These are phyloP conservation scores for Pseudoscleropodium purum DNA, from an alignment of 225 moss, liverwort and hornwort species.

Conservation along the genomic window DNA sequence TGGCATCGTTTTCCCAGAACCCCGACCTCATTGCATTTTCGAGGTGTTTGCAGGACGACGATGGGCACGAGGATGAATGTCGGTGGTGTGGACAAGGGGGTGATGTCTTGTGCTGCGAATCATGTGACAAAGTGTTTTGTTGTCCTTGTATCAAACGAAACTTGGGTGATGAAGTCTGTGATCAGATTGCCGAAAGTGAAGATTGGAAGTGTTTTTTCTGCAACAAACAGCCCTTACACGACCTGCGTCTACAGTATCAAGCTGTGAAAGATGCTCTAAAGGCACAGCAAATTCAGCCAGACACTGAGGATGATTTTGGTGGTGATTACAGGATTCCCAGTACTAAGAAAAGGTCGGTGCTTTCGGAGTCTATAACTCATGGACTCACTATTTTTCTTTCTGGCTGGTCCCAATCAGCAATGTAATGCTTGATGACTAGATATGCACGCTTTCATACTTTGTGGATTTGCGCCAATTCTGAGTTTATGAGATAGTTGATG, in stretches of 20 bases:
- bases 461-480: neutral
- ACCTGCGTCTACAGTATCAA: constrained; percentile 29
- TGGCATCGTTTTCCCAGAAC: neutral
- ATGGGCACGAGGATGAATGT: constrained; percentile 88
- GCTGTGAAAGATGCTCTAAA: constrained; percentile 41
- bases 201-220: constrained; percentile 87
- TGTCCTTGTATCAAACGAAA: constrained; percentile 66
- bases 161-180: constrained; percentile 25
- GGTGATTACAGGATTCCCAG: constrained; percentile 15
- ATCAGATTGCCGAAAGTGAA: constrained; percentile 26
- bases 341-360: constrained; percentile 30
- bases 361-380: neutral
- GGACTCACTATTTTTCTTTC: neutral
- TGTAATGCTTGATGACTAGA: constrained; percentile 1
- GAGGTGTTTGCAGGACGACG: constrained; percentile 55
- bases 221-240: constrained; percentile 50
- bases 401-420: neutral
- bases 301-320: constrained; percentile 27
- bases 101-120: constrained; percentile 61
- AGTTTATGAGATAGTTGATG: neutral
- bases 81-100: constrained; percentile 99
- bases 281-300: constrained; percentile 5
- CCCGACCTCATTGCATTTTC: neutral
- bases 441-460: neutral
- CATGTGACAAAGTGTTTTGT: constrained; percentile 92